Evolutionary conservation across 2,329 filamentous ascomycete genomes (phyloP), one percentile per base, ranked within the genome.

Genomic region (Harringtonia aguacate): DNA sequence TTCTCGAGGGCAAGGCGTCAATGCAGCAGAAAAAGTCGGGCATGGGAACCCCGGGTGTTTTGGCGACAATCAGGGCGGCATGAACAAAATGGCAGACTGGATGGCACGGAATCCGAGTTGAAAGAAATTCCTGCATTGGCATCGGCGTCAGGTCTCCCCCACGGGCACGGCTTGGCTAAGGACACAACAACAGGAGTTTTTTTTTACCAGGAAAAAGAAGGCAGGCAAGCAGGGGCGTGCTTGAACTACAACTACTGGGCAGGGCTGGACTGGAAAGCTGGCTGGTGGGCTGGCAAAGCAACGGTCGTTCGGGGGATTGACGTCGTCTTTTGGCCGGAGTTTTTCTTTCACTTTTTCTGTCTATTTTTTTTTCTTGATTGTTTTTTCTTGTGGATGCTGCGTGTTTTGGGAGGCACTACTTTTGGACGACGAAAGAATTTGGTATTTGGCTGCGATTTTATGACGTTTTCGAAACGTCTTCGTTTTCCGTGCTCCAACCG

Each of bases 51-150:
- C 22, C 27, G 17, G 21, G n/a, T 44, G 20, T 17, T 41, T 44
- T 43, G 43, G 39, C 39, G 38, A 45, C 29, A 35, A 22, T 14
- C 29, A 27, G 30, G 35, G 36, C 15, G 41, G 15, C 22, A 39
- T 8, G 30, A 29, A 28, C n/a, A 21, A n/a, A 33, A 39, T 22
- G 24, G 33, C 27, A 35, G 31, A 38, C n/a, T 31, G 21, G 43
- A 39, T 13, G 40, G 39, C 36, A 39, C 43, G 24, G 36, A 37
- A 43, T n/a, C 18, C 21, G 41, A 40, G 18, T 22, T 15, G 22
- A 40, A 33, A 39, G 15, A 42, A 40, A 42, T 41, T 43, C 44
- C 41, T 48, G 47, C 47, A 48, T 48, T 46, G 42, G 44, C 44
- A 48, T 44, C 27, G 47, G 46, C 47, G 44, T 48, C 41, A 30